phyloP scores from a whole-genome alignment of 2,329 filamentous ascomycete species.

The Xylaria polymorpha region DNA sequence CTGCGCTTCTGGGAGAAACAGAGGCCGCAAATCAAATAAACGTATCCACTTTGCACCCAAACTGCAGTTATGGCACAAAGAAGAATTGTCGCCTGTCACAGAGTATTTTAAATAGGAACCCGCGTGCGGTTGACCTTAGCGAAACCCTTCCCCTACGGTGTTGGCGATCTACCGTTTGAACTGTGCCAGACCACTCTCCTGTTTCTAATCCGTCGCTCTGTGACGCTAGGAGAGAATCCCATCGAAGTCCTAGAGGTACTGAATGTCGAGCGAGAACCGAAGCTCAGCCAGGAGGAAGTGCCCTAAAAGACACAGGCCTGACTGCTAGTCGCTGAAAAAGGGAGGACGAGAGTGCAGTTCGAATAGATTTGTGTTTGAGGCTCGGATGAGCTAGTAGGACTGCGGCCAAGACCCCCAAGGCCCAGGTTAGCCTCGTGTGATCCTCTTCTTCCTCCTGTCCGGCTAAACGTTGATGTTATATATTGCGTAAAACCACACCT shows the following conservation, averaged over 20 bases:
- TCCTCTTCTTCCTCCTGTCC: constrained; percentile 4
- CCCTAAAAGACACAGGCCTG: constrained; percentile 37
- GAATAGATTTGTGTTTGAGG: not conserved
- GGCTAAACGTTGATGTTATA: not conserved
- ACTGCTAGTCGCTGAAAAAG: not conserved
- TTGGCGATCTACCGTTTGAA: constrained; percentile 5
- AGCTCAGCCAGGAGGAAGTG: constrained; percentile 23
- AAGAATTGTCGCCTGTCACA: not conserved
- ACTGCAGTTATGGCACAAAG: not conserved
- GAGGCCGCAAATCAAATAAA: not conserved
- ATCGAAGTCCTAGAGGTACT: constrained; percentile 26
- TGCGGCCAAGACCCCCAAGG: constrained; percentile 6
- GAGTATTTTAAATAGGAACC: not conserved
- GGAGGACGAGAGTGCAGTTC: not conserved
- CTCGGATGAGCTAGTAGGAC: constrained; percentile 2
- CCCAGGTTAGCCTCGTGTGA: constrained; percentile 10
- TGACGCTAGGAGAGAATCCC: constrained; percentile 26
- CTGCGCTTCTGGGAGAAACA: not conserved
- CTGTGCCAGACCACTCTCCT: constrained; percentile 31
- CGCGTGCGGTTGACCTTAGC: not conserved
- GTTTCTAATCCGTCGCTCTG: constrained; percentile 35
- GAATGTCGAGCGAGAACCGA: constrained; percentile 12
- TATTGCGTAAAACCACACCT: not conserved
- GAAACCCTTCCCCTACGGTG: not conserved
- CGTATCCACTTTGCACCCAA: not conserved